A percentile compares a stretch with the other conserved stretches of the same genome.
These are phyloP conservation scores for Yamadazyma nakazawae DNA, from an alignment of 805 yeast species.

Conservation along the genomic window DNA sequence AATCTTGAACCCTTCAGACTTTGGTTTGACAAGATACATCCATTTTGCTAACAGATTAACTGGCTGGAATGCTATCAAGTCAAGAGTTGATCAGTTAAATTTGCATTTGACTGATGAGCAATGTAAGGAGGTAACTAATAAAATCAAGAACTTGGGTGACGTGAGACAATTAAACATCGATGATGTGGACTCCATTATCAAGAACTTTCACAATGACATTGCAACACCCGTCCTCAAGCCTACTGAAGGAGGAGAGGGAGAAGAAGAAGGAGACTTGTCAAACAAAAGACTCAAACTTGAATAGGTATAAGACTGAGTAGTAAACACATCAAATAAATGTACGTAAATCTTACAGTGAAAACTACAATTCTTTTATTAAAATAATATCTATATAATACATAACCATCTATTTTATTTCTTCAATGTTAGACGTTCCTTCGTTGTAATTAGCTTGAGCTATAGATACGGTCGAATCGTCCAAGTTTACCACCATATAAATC, in stretches of 20 bases:
- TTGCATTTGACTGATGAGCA: slow-evolving; percentile 54
- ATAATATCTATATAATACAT: not conserved
- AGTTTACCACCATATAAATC: slow-evolving; percentile 61
- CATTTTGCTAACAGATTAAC: slow-evolving; percentile 61
- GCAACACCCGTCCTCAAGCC: slow-evolving; percentile 24
- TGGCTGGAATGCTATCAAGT: slow-evolving; percentile 62
- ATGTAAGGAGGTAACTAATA: slow-evolving; percentile 52
- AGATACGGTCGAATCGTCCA: slow-evolving; percentile 54
- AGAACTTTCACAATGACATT: slow-evolving; percentile 48
- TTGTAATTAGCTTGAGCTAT: slow-evolving; percentile 37
- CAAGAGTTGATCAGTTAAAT: slow-evolving; percentile 59
- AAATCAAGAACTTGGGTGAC: slow-evolving; percentile 57
- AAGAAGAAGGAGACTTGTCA: slow-evolving; percentile 10
- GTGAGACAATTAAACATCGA: slow-evolving; percentile 58
- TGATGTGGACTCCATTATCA: slow-evolving; percentile 59
- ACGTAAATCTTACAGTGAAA: not conserved
- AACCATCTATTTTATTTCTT: not conserved
- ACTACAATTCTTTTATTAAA: not conserved
- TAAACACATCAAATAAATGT: not conserved
- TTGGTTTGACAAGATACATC: slow-evolving; percentile 59
- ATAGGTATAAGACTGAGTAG: not conserved
- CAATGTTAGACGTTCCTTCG: not conserved
- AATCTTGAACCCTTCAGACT: slow-evolving; percentile 55
- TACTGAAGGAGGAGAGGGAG: slow-evolving; percentile 1
- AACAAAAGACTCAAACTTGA: slow-evolving; percentile 19